Base-by-base conservation (phyloP, 805 yeast species). In the Kregervanrija fluxuum region DNA sequence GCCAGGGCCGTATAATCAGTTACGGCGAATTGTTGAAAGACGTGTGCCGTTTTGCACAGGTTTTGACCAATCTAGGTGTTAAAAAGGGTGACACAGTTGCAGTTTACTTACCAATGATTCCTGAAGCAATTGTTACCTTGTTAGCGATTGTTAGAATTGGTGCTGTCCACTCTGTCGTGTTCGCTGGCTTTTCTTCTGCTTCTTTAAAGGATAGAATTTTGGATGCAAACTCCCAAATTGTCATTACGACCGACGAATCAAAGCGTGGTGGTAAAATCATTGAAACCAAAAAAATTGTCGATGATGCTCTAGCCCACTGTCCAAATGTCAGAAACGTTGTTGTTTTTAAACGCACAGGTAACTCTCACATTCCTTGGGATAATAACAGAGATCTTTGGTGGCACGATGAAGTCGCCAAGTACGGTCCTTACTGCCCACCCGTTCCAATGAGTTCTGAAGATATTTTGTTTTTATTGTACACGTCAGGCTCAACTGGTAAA, bases 401-500 rank as follows among this genome's bases (percentile, higher is more conserved):
- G 87, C 79, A 81, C 54, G 82, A 74, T 49, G 91, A 83, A 66
- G 61, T 76, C 43, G 69, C 68, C 48, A 83, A 82, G 62, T 79
- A 76, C 62, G 74, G 81, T 45, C 77, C 82, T 37, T 85, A 82
- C 66, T 68, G 67, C 54, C 82, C 93, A n/a, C 84, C 89, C 16
- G 80, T 73, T 39, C 80, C 88, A 22, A 87, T 85, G 47, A 73
- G 74, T 59, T 65, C 90, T n/a, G 95, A 85, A 66, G 90, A 85
- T 64, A 85, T 91, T 39, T 68, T 85, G 57, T 85, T 85, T 67
- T 71, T 85, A 65, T 74, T 85, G 53, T 85, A 85, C 65, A 85
- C 95, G 37, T 84, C 91, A 13, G 95, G 95, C 44, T 83, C 91
- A 16, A 85, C 95, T 11, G 95, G 95, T 51, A 79, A 85, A 50